Conservation (phyloP, 805 yeast species). For the Cyberlindnera mrakii region DNA sequence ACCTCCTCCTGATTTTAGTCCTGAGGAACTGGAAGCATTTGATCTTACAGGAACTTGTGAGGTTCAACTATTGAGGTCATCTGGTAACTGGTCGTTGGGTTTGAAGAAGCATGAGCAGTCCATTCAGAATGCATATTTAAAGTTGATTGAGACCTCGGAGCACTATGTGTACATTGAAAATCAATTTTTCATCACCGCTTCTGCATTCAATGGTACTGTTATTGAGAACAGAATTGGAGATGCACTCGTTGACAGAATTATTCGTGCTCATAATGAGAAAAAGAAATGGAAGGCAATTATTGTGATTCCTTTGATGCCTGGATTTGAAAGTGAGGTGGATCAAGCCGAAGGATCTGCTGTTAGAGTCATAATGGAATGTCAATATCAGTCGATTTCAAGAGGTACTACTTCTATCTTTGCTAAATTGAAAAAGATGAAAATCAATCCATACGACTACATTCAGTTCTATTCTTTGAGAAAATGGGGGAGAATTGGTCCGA, state of each 20-base stretch:
- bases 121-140: constrained; percentile 88
- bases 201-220: constrained; percentile 75
- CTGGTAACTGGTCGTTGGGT: constrained; percentile 92
- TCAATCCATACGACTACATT: constrained; percentile 85
- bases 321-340: constrained; percentile 90
- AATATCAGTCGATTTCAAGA: constrained; percentile 85
- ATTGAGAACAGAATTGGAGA: constrained; percentile 90
- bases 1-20: constrained; percentile 86
- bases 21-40: constrained; percentile 54
- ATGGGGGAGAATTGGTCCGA: constrained; percentile 89
- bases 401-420: constrained; percentile 87
- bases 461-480: constrained; percentile 88
- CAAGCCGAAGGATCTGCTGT: constrained; percentile 92
- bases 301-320: constrained; percentile 95
- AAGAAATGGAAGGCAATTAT: constrained; percentile 86
- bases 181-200: constrained; percentile 91
- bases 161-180: constrained; percentile 93
- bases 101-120: constrained; percentile 79
- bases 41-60: constrained; percentile 81
- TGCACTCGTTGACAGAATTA: constrained; percentile 94
- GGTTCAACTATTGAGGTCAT: constrained; percentile 81
- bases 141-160: constrained; percentile 83
- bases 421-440: constrained; percentile 68
- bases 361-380: constrained; percentile 94
- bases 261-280: constrained; percentile 74